Base-by-base conservation (phyloP, 225 moss, liverwort and hornwort genomes). In the Bryum argenteum region DNA sequence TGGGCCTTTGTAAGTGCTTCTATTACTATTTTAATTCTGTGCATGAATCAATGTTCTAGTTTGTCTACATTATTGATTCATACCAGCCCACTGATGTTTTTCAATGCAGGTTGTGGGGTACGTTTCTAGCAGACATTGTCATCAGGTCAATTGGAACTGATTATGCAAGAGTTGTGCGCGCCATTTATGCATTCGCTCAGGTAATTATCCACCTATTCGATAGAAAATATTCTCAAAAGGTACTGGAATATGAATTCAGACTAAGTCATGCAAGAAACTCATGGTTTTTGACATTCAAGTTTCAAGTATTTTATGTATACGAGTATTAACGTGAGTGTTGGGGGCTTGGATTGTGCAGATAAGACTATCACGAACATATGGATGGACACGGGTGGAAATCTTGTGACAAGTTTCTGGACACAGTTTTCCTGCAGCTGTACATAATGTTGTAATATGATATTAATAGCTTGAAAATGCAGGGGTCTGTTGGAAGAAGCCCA, bases 131-230 rank as follows among this genome's bases (percentile, higher is more conserved):
- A 14, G 96, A 96, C 44, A 66, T 96, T 68, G 84, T 91, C 20
- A 93, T 96, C 69, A 91, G 90, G 64, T 75, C 96, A 45, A 87
- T 96, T 54, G 96, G 96, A 54, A 96, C 96, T 9, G 96, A 96
- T 75, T 96, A 96, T 48, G 89, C 93, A 24, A 87, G 96, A 84
- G 87, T 96, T 48, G 89, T 96, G 50, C 93, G 93, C n/a, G 96
- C 96, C 44, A 96, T 96, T 61, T 93, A 89, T 52, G 91, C 91
- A 42, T 90, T 96, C 79, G 96, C 96, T 45, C 96, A 96, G 85
- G 93, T 91, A 85, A 57, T 76, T 53, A 26, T 52, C 26, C 51
- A 50, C 24, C 33, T 33, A 6, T 33, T 5, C 33, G 4, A 26
- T 26, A 26, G 26, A 4, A 33, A 33, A 33, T 33, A 33, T 33